Evolutionary conservation across 371 early-diverging fungal genomes (phyloP).

Genomic region (Mycotypha africana): DNA sequence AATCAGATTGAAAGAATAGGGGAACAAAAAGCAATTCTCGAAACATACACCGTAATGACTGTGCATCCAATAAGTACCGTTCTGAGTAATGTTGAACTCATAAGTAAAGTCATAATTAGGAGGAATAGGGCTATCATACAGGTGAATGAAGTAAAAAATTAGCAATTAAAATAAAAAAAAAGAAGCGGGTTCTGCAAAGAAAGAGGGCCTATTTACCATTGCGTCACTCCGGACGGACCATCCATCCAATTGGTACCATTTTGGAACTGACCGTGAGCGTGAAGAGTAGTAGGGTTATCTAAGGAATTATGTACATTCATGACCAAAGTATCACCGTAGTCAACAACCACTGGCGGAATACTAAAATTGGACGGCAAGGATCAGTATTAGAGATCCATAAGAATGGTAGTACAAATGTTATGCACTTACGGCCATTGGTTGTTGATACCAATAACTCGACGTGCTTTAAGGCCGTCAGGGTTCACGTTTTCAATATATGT

Average conservation of each 20-base stretch:
- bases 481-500: conserved; percentile 62
- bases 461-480: conserved; percentile 57
- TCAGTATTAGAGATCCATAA: no score
- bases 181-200: no score
- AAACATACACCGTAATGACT: conserved; percentile 51
- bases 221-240: conserved; percentile 58
- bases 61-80: conserved; percentile 77
- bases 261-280: conserved; percentile 68
- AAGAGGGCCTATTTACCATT: conserved; percentile 54
- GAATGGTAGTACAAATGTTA: not conserved
- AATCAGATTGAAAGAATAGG: not conserved
- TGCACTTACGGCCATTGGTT: conserved; percentile 60
- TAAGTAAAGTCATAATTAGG: conserved; percentile 55
- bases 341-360: conserved; percentile 39
- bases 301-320: conserved; percentile 61
- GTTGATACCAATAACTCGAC: conserved; percentile 73
- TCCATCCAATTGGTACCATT: conserved; percentile 55
- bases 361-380: conserved; percentile 8
- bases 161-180: no score
- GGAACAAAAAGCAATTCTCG: no score
- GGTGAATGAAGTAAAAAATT: not conserved
- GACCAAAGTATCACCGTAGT: conserved; percentile 50
- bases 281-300: conserved; percentile 56
- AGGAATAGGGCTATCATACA: conserved; percentile 15
- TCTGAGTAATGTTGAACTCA: conserved; percentile 52